Percentiles rank a stretch among this genome's conserved stretches.
Evolutionary conservation across 2,329 filamentous ascomycete species (phyloP).

Genomic region (Rasamsonia emersonii): DNA sequence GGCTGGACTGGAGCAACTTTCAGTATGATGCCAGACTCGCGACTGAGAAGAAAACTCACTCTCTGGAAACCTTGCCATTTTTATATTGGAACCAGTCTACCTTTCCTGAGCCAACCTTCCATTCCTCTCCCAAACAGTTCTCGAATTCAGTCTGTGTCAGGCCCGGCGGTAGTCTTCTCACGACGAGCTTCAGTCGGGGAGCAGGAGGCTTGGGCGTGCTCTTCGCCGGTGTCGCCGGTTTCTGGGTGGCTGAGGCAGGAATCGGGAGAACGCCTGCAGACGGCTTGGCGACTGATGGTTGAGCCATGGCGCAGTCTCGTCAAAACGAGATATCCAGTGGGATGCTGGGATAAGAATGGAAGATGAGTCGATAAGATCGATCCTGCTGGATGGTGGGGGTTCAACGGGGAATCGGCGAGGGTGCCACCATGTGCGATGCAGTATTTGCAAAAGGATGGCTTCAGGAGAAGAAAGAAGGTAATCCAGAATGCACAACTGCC

Average conservation of each 20-base stretch:
- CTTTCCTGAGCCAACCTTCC: constrained; percentile 71
- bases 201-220: constrained; percentile 36
- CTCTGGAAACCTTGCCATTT: constrained; percentile 68
- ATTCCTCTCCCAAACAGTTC: constrained; percentile 63
- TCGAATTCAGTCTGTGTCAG: constrained; percentile 74
- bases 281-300: constrained; percentile 19
- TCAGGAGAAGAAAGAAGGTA: too few species aligned
- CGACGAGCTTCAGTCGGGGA: constrained; percentile 70
- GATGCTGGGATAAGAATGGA: constrained; percentile 2
- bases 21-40: neutral
- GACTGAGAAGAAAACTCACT: constrained; percentile 48
- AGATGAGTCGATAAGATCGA: too few species aligned
- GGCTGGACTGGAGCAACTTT: constrained; percentile 55
- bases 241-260: constrained; percentile 38
- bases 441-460: too few species aligned
- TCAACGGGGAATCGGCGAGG: too few species aligned
- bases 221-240: constrained; percentile 37
- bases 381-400: too few species aligned
- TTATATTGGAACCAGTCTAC: constrained; percentile 76
- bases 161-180: constrained; percentile 77
- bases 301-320: constrained; percentile 20
- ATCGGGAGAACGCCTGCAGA: constrained; percentile 49
- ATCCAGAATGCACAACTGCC: too few species aligned
- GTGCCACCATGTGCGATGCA: too few species aligned
- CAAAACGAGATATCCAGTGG: too few species aligned